A percentile compares a stretch with the other conserved stretches of the same genome.
These are phyloP conservation scores for Polytrichum commune DNA, from an alignment of 225 moss, liverwort and hornwort genomes.

Conservation along the genomic window DNA sequence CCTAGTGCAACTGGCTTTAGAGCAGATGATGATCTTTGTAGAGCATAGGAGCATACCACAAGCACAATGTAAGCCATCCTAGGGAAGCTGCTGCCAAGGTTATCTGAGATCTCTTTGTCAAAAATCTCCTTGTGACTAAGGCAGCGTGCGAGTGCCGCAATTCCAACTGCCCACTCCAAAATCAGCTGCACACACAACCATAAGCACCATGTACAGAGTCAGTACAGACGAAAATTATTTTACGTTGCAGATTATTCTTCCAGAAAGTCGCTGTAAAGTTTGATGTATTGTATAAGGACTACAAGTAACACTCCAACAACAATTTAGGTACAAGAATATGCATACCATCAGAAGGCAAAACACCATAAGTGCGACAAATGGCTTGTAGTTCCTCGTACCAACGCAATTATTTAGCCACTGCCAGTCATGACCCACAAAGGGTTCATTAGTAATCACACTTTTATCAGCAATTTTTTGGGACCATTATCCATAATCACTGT, in stretches of 20 bases:
- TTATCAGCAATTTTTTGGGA: background rate
- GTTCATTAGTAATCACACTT: background rate
- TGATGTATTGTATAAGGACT: no score
- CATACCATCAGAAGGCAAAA: slow-evolving; percentile 78
- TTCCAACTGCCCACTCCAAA: slow-evolving; percentile 70
- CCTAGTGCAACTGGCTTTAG: no score
- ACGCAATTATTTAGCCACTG: slow-evolving; percentile 98
- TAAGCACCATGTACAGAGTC: no score
- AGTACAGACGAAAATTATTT: no score
- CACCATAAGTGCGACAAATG: slow-evolving; percentile 85
- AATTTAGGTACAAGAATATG: no score
- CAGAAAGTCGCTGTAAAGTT: no score
- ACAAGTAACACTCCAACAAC: no score
- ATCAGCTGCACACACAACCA: slow-evolving; percentile 44
- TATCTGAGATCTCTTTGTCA: slow-evolving; percentile 62
- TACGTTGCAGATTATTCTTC: no score
- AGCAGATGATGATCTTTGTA: no score
- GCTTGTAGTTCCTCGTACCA: slow-evolving; percentile 80
- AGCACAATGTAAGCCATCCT: slow-evolving; percentile 64
- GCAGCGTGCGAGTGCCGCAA: slow-evolving; percentile 78
- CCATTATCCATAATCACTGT: no score
- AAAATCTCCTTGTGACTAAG: slow-evolving; percentile 53
- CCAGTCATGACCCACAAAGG: slow-evolving; percentile 17
- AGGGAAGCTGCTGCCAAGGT: slow-evolving; percentile 84
- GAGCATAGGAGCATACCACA: slow-evolving; percentile 43